Percentiles rank a stretch among this genome's conserved stretches.
phyloP scores from a whole-genome alignment of 208 protist genomes.

The Crithidia sp. region DNA sequence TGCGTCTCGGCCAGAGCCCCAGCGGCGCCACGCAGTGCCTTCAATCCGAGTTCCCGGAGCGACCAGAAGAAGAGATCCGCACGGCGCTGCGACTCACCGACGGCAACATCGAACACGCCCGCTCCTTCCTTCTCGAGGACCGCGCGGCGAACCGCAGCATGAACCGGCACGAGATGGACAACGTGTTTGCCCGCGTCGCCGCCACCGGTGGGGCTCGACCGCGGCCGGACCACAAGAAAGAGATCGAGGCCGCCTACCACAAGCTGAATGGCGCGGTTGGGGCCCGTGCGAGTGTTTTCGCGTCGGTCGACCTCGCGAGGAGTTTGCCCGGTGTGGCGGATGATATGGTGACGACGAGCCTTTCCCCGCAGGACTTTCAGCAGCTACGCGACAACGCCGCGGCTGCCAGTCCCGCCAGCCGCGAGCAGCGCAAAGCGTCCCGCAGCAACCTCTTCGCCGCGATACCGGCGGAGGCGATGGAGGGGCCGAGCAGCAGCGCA shows the following conservation, averaged over 20 bases:
- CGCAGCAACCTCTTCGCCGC: background rate
- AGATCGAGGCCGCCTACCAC: slow-evolving; percentile 29
- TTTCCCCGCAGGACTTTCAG: slow-evolving; percentile 19
- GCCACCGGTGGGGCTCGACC: slow-evolving; percentile 27
- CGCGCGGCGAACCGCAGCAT: background rate
- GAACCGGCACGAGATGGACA: slow-evolving; percentile 30
- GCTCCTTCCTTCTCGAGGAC: slow-evolving; percentile 44
- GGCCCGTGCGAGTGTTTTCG: slow-evolving; percentile 15
- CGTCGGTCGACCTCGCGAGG: background rate
- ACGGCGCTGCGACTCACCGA: slow-evolving; percentile 53
- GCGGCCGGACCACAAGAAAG: slow-evolving; percentile 2
- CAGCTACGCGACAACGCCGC: background rate
- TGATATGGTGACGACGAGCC: slow-evolving; percentile 9
- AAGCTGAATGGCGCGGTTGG: slow-evolving; percentile 39
- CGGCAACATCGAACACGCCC: slow-evolving; percentile 44
- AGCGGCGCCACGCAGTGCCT: slow-evolving; percentile 3
- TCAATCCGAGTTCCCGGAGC: slow-evolving; percentile 15
- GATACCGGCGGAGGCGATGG: background rate
- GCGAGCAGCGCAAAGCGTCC: background rate
- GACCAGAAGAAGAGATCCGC: slow-evolving; percentile 9
- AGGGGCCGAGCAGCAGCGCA: background rate
- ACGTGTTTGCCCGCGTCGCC: slow-evolving; percentile 30
- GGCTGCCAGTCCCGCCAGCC: background rate
- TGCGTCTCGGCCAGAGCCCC: slow-evolving; percentile 9
- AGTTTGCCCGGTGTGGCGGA: background rate